These are phyloP conservation scores for Cercospora zeae-maydis DNA, from an alignment of 2,329 filamentous ascomycete genomes.

Conservation along the genomic window DNA sequence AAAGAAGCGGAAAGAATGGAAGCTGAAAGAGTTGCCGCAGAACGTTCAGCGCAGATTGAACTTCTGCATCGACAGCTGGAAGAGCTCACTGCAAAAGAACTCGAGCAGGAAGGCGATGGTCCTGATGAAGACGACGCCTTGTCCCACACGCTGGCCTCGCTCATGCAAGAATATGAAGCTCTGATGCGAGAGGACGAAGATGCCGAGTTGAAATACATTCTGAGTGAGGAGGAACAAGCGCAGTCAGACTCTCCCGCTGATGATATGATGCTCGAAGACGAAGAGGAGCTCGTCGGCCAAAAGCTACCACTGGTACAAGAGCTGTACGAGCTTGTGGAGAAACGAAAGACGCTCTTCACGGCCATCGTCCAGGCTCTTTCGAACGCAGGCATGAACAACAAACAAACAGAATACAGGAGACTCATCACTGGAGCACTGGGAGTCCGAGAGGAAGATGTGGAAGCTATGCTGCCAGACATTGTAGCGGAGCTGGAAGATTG, in stretches of 20 bases:
- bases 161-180: constrained; percentile 42
- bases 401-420: constrained; percentile 68
- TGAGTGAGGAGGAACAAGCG: constrained; percentile 36
- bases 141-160: constrained; percentile 34
- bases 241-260: constrained; percentile 15
- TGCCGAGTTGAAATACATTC: constrained; percentile 37
- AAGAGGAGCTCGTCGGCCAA: constrained; percentile 49
- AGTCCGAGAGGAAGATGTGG: constrained; percentile 65
- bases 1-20: constrained; percentile 57
- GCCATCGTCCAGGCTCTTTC: constrained; percentile 68
- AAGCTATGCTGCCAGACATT: constrained; percentile 56
- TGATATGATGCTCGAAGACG: constrained; percentile 24
- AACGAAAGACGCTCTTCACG: constrained; percentile 60
- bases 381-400: constrained; percentile 64
- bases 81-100: constrained; percentile 52
- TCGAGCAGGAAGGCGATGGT: constrained; percentile 45
- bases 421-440: constrained; percentile 67
- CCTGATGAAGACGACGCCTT: constrained; percentile 39
- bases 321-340: constrained; percentile 52
- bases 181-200: constrained; percentile 47
- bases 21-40: constrained; percentile 48
- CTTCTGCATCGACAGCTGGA: constrained; percentile 53
- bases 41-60: constrained; percentile 65
- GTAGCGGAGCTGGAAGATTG: constrained; percentile 44
- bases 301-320: constrained; percentile 57